phyloP scores from a whole-genome alignment of 225 moss, liverwort and hornwort species.

The Lunularia cruciata region DNA sequence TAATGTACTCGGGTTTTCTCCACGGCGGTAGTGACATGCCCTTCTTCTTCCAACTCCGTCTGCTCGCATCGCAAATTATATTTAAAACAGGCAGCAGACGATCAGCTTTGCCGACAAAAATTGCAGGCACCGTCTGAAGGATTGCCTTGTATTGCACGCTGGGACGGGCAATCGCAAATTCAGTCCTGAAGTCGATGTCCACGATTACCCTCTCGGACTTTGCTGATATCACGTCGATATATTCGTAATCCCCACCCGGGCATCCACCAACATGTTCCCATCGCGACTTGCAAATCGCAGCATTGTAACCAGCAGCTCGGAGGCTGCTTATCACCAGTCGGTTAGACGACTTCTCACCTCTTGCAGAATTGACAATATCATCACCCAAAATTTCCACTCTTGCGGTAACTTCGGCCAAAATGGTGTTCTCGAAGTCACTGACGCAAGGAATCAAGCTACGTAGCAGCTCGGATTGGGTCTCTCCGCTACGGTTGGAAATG shows the following conservation, averaged over 20 bases:
- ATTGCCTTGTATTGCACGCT: slow-evolving; percentile 55
- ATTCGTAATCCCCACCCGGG: slow-evolving; percentile 92
- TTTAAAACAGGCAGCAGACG: slow-evolving; percentile 67
- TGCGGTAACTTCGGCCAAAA: slow-evolving; percentile 44
- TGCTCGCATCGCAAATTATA: slow-evolving; percentile 70
- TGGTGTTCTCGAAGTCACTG: slow-evolving; percentile 38
- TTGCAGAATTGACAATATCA: slow-evolving; percentile 1
- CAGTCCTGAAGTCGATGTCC: slow-evolving; percentile 72
- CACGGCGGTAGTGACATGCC: slow-evolving; percentile 85
- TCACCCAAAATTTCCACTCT: slow-evolving; percentile 41
- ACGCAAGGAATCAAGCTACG: slow-evolving; percentile 46
- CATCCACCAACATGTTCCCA: slow-evolving; percentile 82
- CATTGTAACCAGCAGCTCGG: slow-evolving; percentile 65
- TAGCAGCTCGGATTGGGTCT: slow-evolving; percentile 46
- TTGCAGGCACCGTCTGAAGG: slow-evolving; percentile 51
- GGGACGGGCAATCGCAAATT: slow-evolving; percentile 88
- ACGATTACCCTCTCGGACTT: slow-evolving; percentile 58
- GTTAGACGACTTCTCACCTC: slow-evolving; percentile 25
- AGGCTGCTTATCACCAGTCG: slow-evolving; percentile 68
- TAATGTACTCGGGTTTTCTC: slow-evolving; percentile 85
- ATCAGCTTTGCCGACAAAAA: slow-evolving; percentile 65
- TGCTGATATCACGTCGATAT: slow-evolving; percentile 60
- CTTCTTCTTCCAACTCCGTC: slow-evolving; percentile 73
- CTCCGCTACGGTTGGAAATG: slow-evolving; percentile 53
- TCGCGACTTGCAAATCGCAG: slow-evolving; percentile 88